A percentile compares a stretch with the other conserved stretches of the same genome.
phyloP scores from a whole-genome alignment of 1,284 basidiomycete species.

The Puccinia polysora region DNA sequence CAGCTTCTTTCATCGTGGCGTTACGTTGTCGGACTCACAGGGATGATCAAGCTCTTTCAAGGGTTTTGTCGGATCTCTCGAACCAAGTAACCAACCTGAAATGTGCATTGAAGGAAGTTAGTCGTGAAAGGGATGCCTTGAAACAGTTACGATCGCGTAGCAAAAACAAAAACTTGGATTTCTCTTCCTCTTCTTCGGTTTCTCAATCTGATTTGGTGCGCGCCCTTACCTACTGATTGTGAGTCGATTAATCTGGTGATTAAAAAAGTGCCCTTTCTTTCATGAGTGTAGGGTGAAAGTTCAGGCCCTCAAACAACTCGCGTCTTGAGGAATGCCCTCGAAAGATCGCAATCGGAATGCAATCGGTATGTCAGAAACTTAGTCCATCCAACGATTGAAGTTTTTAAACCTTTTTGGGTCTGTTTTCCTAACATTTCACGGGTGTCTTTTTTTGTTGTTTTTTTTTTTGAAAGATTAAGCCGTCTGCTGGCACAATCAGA shows the following conservation, averaged over 20 bases:
- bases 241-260: no score
- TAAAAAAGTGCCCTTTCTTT: no score
- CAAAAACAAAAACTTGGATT: background rate
- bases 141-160: background rate
- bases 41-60: slow-evolving; percentile 30
- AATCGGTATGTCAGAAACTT: slow-evolving; percentile 29
- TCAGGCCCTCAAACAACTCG: slow-evolving; percentile 15
- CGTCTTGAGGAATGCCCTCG: slow-evolving; percentile 18
- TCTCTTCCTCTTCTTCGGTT: background rate
- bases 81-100: slow-evolving; percentile 35
- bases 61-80: slow-evolving; percentile 27
- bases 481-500: slow-evolving; percentile 17
- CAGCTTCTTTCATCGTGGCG: background rate
- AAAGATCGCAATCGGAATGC: slow-evolving; percentile 24
- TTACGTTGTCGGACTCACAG: background rate
- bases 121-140: slow-evolving; percentile 27
- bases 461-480: slow-evolving; percentile 22
- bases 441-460: background rate
- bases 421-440: background rate
- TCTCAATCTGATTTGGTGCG: background rate
- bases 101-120: slow-evolving; percentile 30
- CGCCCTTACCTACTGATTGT: no score
- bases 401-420: background rate
- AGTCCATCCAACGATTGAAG: background rate
- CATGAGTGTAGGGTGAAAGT: slow-evolving; percentile 8